A percentile compares a stretch with the other conserved stretches of the same genome.
Evolutionary conservation across 352 stramenopile genomes (phyloP).

Genomic region (Phytophthora podocarpi): DNA sequence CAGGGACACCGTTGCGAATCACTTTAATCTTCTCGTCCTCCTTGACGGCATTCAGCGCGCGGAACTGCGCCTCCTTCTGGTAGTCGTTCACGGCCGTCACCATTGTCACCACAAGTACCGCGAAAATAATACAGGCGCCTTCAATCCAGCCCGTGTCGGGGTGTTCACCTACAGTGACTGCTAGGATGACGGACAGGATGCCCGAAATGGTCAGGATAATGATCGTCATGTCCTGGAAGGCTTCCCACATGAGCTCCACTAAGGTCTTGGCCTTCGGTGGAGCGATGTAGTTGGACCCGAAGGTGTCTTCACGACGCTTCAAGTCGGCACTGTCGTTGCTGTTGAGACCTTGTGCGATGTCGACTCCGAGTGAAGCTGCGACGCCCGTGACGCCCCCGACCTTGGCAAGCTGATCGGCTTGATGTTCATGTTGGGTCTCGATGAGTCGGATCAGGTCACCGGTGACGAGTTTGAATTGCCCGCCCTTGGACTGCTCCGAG

Average conservation of each 20-base stretch:
- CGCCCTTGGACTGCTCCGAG: constrained; percentile 32
- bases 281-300: constrained; percentile 74
- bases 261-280: constrained; percentile 55
- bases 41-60: constrained; percentile 83
- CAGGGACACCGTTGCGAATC: constrained; percentile 67
- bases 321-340: constrained; percentile 50
- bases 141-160: constrained; percentile 87
- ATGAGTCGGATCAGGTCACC: constrained; percentile 73
- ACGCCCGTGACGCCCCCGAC: constrained; percentile 66
- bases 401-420: constrained; percentile 56
- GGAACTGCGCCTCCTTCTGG: constrained; percentile 92
- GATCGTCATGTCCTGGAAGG: constrained; percentile 86
- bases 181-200: constrained; percentile 59
- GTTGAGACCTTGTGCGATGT: constrained; percentile 57
- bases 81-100: constrained; percentile 93
- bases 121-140: constrained; percentile 91
- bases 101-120: constrained; percentile 89
- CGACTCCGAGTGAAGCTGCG: constrained; percentile 46
- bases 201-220: constrained; percentile 65
- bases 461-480: constrained; percentile 51
- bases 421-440: constrained; percentile 67
- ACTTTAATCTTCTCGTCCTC: constrained; percentile 88
- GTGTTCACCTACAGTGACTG: constrained; percentile 60
- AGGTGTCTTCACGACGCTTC: constrained; percentile 55
- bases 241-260: constrained; percentile 88